phyloP scores from a whole-genome alignment of 768 basidiomycete genomes.

The Sistotremastrum niveocremeum region DNA sequence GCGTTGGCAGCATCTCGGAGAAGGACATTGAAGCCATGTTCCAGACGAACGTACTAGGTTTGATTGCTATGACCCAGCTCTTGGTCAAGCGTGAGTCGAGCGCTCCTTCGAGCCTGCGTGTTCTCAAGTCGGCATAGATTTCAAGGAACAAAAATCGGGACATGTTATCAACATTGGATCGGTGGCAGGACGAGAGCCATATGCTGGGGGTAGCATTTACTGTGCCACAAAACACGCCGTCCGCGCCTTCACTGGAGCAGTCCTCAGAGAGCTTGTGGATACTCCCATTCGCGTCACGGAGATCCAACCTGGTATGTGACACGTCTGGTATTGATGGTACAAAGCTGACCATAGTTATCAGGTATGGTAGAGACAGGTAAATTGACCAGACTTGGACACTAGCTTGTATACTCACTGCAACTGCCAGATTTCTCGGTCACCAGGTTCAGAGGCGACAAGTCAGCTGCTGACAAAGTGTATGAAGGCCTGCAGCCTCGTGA shows the following conservation, averaged over 20 bases:
- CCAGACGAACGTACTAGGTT: constrained; percentile 63
- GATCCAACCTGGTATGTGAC: constrained; percentile 68
- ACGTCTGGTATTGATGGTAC: constrained; percentile 7
- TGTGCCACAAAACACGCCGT: constrained; percentile 86
- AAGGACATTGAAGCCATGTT: constrained; percentile 78
- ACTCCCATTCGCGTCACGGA: constrained; percentile 91
- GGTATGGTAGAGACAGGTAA: constrained; percentile 67
- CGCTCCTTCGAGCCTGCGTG: neutral
- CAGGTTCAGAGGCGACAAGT: constrained; percentile 75
- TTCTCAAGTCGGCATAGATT: constrained; percentile 32
- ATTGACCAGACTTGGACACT: neutral
- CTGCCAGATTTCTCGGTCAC: constrained; percentile 69
- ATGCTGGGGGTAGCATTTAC: constrained; percentile 86
- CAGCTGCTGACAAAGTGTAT: constrained; percentile 81
- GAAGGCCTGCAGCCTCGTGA: constrained; percentile 74
- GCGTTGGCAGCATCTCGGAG: constrained; percentile 68
- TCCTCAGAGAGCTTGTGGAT: constrained; percentile 80
- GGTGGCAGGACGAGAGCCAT: constrained; percentile 78
- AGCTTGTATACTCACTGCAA: constrained; percentile 1
- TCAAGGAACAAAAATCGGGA: constrained; percentile 62
- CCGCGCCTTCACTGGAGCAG: constrained; percentile 68
- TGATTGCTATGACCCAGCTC: constrained; percentile 74
- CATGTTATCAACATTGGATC: constrained; percentile 95
- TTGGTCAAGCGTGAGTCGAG: constrained; percentile 35
- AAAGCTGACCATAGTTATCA: constrained; percentile 12